phyloP scores from a whole-genome alignment of 2,329 filamentous ascomycete genomes.

The Capronia coronata region DNA sequence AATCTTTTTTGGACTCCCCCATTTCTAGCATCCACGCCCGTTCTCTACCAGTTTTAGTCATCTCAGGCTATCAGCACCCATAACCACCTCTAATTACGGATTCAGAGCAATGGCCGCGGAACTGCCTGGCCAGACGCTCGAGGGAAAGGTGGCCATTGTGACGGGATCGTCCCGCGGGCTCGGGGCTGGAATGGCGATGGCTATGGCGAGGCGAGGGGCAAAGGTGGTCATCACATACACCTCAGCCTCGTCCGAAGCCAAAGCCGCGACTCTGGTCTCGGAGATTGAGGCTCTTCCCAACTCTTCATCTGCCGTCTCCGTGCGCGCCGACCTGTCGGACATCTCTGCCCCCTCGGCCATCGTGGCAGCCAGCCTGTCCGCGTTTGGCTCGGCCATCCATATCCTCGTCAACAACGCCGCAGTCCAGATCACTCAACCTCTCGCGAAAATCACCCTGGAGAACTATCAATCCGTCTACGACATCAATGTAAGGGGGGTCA shows the following conservation, averaged over 20 bases:
- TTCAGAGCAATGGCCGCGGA: too few relatives aligned
- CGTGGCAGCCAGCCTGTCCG: conserved; percentile 18
- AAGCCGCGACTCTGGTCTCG: conserved; percentile 33
- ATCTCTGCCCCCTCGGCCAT: too few relatives aligned
- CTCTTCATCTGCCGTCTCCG: too few relatives aligned
- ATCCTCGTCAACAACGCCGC: conserved; percentile 38
- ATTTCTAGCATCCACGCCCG: too few relatives aligned
- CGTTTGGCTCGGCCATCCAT: conserved; percentile 28
- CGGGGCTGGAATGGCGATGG: conserved; percentile 44
- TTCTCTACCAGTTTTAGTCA: too few relatives aligned
- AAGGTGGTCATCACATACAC: conserved; percentile 42
- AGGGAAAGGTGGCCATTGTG: conserved; percentile 38
- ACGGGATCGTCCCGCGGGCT: conserved; percentile 44
- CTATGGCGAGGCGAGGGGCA: conserved; percentile 37
- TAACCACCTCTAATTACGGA: too few relatives aligned
- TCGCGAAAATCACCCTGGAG: conserved; percentile 41
- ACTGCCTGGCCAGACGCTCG: conserved; percentile 11
- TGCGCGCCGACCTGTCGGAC: too few relatives aligned
- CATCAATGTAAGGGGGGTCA: conserved; percentile 51
- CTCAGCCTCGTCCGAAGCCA: conserved; percentile 35
- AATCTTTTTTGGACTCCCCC: too few relatives aligned
- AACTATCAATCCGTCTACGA: conserved; percentile 52
- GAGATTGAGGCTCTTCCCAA: conserved; percentile 35
- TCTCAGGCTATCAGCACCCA: too few relatives aligned
- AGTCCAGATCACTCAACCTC: conserved; percentile 33